A percentile compares a stretch with the other conserved stretches of the same genome.
Evolutionary conservation across 352 stramenopile genomes (phyloP).

Genomic region (Blastocystis sp.): DNA sequence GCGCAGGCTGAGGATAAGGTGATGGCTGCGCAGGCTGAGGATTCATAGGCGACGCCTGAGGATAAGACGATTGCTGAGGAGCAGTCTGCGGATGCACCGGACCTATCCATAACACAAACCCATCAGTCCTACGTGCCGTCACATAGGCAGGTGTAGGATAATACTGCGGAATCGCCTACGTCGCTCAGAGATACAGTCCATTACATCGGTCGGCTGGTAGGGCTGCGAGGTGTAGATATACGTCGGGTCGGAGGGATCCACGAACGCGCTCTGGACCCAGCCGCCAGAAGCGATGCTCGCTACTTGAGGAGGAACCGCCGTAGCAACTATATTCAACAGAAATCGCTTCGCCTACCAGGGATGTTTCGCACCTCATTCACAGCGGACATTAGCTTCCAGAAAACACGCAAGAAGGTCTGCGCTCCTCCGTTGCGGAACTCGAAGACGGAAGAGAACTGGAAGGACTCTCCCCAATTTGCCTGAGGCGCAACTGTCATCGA

Average conservation of each 20-base stretch:
- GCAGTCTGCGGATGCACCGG: not conserved
- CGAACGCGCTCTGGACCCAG: not conserved
- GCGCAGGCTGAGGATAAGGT: not conserved
- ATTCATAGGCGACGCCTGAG: not conserved
- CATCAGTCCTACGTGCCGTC: not conserved
- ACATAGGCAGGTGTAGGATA: not conserved
- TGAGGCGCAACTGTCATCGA: slow-evolving; percentile 16
- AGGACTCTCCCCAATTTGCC: not conserved
- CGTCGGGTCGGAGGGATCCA: slow-evolving; percentile 26
- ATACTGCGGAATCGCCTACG: slow-evolving; percentile 7
- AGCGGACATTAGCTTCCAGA: slow-evolving; percentile 29
- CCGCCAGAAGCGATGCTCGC: not conserved
- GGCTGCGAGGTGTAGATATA: slow-evolving; percentile 39
- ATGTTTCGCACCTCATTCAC: slow-evolving; percentile 21
- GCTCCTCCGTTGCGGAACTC: slow-evolving; percentile 41
- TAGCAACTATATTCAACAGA: not conserved
- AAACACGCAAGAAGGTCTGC: slow-evolving; percentile 40
- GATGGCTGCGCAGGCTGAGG: not conserved
- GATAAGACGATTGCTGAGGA: not conserved
- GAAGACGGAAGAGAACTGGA: not conserved
- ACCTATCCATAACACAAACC: no score
- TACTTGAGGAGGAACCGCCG: not conserved
- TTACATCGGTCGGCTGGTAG: not conserved
- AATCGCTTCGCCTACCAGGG: not conserved
- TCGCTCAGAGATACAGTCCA: not conserved